Base-by-base conservation (phyloP, 495 filamentous ascomycete genomes). In the Neurospora sp. region DNA sequence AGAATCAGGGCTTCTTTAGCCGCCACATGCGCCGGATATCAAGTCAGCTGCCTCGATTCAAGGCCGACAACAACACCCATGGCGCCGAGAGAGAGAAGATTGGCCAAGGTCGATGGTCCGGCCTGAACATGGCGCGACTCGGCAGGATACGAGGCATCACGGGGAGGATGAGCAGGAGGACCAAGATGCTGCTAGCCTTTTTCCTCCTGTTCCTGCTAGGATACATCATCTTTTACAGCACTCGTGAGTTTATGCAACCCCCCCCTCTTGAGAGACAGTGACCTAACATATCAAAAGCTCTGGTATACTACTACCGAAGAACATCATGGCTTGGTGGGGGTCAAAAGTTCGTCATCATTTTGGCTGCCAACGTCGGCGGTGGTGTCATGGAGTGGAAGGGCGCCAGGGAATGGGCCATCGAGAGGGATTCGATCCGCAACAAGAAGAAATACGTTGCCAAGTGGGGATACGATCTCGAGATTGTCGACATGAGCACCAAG, bases 321-420 rank as follows among this genome's bases (percentile, higher is more conserved):
- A 74, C 81, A 1, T 72, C 78, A 71, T 82, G 81, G 80, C 74
- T 97, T 1, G 94, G 96, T 35, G 93, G 94, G 40, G 96, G 96
- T 1, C 89, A 88, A 75, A 98, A 97, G 78, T 93, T 92, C 77
- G 96, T 99, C 42, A 91, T 99, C 40, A 95, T 99, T 75, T 84
- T 98, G 10, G 94, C 91, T 42, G 94, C 96, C 68, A 99, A 99
- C 79, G 87, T 94, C 71, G 96, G 96, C 39, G 96, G 96, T 70
- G 96, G 96, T 69, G 96, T 99, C 7, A 98, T 98, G 95, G 96
- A 97, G 79, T 97, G 92, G 94, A 99, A 99, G 80, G 96, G 96
- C 0, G 90, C 96, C 6, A 88, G 95, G 71, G 96, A 99, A 80
- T 99, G 96, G 96, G 96, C 96, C 0, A 95, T 98, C 71, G 96